Percentiles rank a stretch among this genome's conserved stretches.
Evolutionary conservation across 192 early-diverging fungal species (phyloP).

Genomic region (Pilaira anomala): DNA sequence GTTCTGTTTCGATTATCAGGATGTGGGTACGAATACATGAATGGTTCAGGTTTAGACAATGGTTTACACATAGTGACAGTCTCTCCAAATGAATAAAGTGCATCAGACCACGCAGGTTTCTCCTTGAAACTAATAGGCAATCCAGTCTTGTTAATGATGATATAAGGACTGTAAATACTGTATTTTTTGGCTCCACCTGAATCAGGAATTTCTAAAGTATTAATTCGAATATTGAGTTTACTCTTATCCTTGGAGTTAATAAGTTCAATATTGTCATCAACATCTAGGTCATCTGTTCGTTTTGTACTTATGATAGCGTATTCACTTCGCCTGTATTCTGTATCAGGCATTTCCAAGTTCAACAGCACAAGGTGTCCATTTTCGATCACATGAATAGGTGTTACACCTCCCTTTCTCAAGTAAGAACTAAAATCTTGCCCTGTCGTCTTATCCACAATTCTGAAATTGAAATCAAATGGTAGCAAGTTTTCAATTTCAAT

Average conservation of each 20-base stretch:
- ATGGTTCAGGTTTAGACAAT: conserved; percentile 48
- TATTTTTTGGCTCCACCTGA: conserved; percentile 75
- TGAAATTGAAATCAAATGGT: conserved; percentile 81
- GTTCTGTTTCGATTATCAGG: conserved; percentile 82
- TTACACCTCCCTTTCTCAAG: conserved; percentile 66
- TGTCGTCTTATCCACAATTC: conserved; percentile 72
- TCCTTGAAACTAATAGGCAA: conserved; percentile 73
- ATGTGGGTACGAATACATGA: conserved; percentile 93
- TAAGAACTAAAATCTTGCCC: conserved; percentile 63
- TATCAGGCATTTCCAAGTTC: conserved; percentile 70
- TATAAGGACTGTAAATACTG: conserved; percentile 90
- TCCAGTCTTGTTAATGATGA: conserved; percentile 92
- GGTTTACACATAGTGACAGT: conserved; percentile 27
- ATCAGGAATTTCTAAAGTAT: conserved; percentile 58
- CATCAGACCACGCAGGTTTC: conserved; percentile 75
- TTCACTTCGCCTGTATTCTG: conserved; percentile 69
- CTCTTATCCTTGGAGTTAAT: conserved; percentile 38
- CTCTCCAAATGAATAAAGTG: conserved; percentile 72
- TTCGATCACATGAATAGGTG: conserved; percentile 80
- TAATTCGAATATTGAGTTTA: conserved; percentile 57
- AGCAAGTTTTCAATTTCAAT: conserved; percentile 93
- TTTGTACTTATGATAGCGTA: conserved; percentile 82
- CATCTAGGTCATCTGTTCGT: conserved; percentile 70
- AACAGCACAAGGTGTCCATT: conserved; percentile 78
- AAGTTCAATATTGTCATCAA: conserved; percentile 73